Evolutionary conservation across 148 eudicot species (phyloP), one percentile per base, ranked within the genome.

Genomic region (Amaranthus palmeri): DNA sequence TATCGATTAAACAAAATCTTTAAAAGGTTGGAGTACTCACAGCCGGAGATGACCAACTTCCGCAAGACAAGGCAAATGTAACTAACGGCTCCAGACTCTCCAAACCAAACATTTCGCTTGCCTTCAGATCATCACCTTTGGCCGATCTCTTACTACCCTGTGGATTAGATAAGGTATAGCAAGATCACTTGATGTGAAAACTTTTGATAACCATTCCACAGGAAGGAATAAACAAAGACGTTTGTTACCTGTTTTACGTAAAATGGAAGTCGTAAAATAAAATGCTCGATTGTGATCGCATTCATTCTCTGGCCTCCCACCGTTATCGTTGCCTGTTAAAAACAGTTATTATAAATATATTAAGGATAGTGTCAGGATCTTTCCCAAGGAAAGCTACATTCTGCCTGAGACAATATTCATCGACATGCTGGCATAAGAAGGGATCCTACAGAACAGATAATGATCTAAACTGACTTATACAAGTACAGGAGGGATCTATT

Each of bases 1-100:
- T 40, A 44, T 40, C 52, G 7, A 45, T 17, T 47, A 53, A 46
- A 48, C 0, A 3, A 46, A 25, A 43, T 12, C 13, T 25, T 59
- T 9, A 66, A 59, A 8, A 8, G 54, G 51, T 54, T 10, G 44
- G 67, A 42, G 36, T 66, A 81, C 97, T 91, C 78, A 95, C 98
- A 77, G 96, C 96, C 63, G 97, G 98, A 36, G 96, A 91, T 48
- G 96, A 93, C 88, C 97, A 92, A 65, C 96, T 93, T 67, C 98
- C 98, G 67, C 96, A 91, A 68, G 91, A 86, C 36, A 93, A 84
- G 50, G 97, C 97, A 70, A 93, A 93, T 65, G 98, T 87, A 18
- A 93, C 87, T 79, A 89, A 69, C 17, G 98, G 98, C 69, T 93
- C 98, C 48, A 91, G 82, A 75, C 87, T 86, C 73, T 88, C 97